Evolutionary conservation across 495 filamentous ascomycete species (phyloP).

Genomic region (Penicillium coffeae): DNA sequence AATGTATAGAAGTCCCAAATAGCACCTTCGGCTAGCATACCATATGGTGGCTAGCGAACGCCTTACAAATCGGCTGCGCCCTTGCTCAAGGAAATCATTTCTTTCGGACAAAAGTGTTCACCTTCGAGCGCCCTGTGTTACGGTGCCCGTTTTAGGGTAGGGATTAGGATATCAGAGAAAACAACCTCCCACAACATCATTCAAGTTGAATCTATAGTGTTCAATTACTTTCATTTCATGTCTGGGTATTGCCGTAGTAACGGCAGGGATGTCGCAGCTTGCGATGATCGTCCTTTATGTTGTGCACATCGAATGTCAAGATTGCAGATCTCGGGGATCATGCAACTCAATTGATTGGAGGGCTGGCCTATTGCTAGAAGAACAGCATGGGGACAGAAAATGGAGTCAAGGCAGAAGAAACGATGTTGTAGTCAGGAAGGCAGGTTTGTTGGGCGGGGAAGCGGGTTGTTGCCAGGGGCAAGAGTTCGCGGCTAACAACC

Average conservation of each 20-base stretch:
- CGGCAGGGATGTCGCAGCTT: neutral
- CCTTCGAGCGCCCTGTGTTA: too few species aligned
- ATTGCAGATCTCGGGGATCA: neutral
- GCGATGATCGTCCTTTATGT: neutral
- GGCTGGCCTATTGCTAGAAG: neutral
- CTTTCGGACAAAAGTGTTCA: too few species aligned
- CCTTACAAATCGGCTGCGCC: too few species aligned
- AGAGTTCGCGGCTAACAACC: slow-evolving; percentile 4
- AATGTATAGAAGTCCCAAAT: slow-evolving; percentile 15
- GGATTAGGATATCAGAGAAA: too few species aligned
- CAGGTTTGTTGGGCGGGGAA: slow-evolving; percentile 7
- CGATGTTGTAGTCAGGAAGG: too few species aligned
- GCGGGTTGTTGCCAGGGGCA: slow-evolving; percentile 16
- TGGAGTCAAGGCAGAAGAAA: too few species aligned
- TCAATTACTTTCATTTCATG: neutral
- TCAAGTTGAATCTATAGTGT: too few species aligned
- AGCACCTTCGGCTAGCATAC: too few species aligned
- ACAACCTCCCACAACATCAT: too few species aligned
- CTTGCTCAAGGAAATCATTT: too few species aligned
- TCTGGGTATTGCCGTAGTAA: neutral
- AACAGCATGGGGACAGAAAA: neutral
- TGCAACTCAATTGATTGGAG: neutral
- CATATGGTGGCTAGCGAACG: too few species aligned
- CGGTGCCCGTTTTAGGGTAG: too few species aligned
- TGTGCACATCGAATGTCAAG: neutral